Conservation (phyloP, 805 yeast species). For the Myxozyma neglecta region DNA sequence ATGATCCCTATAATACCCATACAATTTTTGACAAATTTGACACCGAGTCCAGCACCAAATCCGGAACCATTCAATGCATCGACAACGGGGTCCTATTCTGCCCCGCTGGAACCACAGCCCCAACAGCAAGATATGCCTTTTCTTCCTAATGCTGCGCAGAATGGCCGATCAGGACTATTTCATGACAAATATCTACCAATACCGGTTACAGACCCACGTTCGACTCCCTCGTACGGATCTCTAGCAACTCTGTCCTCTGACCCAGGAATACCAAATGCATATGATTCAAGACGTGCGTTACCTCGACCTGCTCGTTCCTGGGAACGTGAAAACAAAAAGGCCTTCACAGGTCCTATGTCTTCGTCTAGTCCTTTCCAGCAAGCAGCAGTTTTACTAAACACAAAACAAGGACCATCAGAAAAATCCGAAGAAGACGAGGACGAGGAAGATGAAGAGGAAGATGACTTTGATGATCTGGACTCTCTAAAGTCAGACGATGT, state of each 20-base stretch:
- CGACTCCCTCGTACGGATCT: constrained; percentile 5
- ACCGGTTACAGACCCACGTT: neutral
- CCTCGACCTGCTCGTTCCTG: constrained; percentile 15
- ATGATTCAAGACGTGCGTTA: neutral
- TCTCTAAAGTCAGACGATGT: constrained; percentile 7
- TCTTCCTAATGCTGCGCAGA: neutral
- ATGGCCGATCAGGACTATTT: neutral
- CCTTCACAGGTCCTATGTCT: constrained; percentile 16
- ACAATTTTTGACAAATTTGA: neutral
- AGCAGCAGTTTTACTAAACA: neutral
- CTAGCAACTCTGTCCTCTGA: constrained; percentile 11
- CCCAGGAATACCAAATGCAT: neutral
- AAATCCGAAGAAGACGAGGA: constrained; percentile 6
- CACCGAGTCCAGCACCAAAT: neutral
- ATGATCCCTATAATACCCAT: neutral
- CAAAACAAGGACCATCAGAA: neutral
- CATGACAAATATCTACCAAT: neutral
- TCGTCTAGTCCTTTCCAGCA: constrained; percentile 14
- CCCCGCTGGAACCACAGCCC: too few relatives aligned
- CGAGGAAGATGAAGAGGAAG: constrained; percentile 2
- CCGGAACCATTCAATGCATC: neutral
- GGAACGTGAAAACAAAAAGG: constrained; percentile 8
- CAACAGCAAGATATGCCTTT: neutral
- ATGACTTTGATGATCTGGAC: constrained; percentile 1
- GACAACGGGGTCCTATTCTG: too few relatives aligned